A percentile compares a stretch with the other conserved stretches of the same genome.
Evolutionary conservation across 2,329 filamentous ascomycete genomes (phyloP).

Genomic region (Alternaria incomplexa): DNA sequence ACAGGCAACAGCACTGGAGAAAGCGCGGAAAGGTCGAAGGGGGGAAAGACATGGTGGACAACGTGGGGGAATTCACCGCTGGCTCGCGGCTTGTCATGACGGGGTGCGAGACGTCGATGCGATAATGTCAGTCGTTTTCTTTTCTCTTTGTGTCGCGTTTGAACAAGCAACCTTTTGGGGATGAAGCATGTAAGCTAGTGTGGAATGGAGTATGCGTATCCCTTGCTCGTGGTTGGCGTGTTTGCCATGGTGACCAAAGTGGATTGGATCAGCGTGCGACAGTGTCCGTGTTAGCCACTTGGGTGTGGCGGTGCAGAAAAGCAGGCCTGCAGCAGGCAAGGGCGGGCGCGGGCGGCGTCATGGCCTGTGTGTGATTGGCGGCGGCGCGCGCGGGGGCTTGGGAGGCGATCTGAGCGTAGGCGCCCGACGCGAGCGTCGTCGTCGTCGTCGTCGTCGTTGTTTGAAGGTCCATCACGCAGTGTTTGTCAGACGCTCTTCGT

Average conservation of each 20-base stretch:
- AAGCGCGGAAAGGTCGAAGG: conserved; percentile 7
- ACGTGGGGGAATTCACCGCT: conserved; percentile 10
- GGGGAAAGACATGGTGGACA: conserved; percentile 31
- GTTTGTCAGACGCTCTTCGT: conserved; percentile 4
- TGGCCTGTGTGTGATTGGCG: conserved; percentile 5
- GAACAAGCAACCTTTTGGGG: conserved; percentile 25
- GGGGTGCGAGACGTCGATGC: conserved; percentile 16
- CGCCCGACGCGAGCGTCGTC: conserved; percentile 12
- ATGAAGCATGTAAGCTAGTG: conserved; percentile 33
- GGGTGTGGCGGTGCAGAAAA: background rate
- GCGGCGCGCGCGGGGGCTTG: conserved; percentile 1
- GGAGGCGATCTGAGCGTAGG: conserved; percentile 20
- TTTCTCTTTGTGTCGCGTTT: conserved; percentile 32
- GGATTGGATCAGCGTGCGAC: background rate
- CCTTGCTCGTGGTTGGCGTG: background rate
- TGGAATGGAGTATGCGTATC: conserved; percentile 22
- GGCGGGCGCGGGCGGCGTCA: conserved; percentile 8
- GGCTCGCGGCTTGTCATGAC: conserved; percentile 15
- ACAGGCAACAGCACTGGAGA: background rate
- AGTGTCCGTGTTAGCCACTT: background rate
- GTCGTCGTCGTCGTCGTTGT: background rate
- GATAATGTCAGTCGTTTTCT: conserved; percentile 38
- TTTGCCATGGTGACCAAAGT: background rate
- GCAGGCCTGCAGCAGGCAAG: background rate
- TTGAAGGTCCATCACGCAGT: background rate